Evolutionary conservation across 257 asterid species (phyloP).

Genomic region (Lycium ferocissimum): DNA sequence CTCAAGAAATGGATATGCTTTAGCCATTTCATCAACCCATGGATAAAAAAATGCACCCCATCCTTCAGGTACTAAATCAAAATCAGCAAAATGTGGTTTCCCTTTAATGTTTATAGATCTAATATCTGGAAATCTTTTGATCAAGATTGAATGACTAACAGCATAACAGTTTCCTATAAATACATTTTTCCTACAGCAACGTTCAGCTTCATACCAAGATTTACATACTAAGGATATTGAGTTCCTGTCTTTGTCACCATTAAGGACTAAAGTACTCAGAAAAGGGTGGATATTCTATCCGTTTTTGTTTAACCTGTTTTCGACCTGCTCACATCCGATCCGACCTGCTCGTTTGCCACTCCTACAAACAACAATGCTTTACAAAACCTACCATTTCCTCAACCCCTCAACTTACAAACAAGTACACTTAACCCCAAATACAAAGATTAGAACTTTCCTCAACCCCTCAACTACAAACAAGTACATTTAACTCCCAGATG

Average conservation of each 20-base stretch:
- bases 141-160: constrained; percentile 68
- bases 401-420: too few species aligned
- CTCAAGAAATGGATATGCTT: constrained; percentile 76
- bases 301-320: fast-evolving
- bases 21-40: constrained; percentile 74
- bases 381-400: too few species aligned
- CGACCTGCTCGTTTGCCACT: too few species aligned
- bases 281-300: too few species aligned
- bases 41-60: constrained; percentile 85
- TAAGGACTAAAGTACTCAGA: too few species aligned
- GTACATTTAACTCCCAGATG: too few species aligned
- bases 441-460: too few species aligned
- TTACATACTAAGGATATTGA: constrained; percentile 81
- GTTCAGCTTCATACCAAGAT: constrained; percentile 93
- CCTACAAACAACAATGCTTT: too few species aligned
- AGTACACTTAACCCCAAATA: too few species aligned
- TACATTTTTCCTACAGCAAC: constrained; percentile 81
- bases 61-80: constrained; percentile 87
- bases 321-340: too few species aligned
- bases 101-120: constrained; percentile 84
- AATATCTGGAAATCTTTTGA: constrained; percentile 78
- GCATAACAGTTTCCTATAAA: constrained; percentile 91
- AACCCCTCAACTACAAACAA: too few species aligned
- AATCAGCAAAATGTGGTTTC: constrained; percentile 96
- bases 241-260: constrained; percentile 76